A percentile compares a stretch with the other conserved stretches of the same genome.
Evolutionary conservation across 306 rosid genomes (phyloP).

Genomic region (Luffa acutangula): DNA sequence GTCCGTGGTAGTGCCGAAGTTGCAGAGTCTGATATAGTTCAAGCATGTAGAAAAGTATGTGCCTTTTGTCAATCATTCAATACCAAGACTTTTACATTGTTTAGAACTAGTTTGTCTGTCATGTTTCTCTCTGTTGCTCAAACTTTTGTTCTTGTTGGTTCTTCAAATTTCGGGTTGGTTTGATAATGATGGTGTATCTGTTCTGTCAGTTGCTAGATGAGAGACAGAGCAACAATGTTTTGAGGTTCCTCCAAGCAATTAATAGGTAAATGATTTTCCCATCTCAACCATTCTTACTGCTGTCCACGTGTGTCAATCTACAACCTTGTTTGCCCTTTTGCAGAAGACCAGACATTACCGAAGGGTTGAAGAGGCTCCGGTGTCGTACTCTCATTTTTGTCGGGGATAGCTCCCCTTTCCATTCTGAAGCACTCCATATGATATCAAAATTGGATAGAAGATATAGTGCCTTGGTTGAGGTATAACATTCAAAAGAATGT

Average conservation of each 20-base stretch:
- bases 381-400: constrained; percentile 88
- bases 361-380: constrained; percentile 54
- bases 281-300: not conserved
- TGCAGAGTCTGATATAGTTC: constrained; percentile 86
- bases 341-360: constrained; percentile 77
- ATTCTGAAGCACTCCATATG: constrained; percentile 82
- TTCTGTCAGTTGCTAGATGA: constrained; percentile 65
- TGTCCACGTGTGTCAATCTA: not conserved
- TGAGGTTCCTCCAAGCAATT: constrained; percentile 62
- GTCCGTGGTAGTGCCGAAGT: constrained; percentile 71
- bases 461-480: constrained; percentile 85
- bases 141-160: not conserved
- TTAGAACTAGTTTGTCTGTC: not conserved
- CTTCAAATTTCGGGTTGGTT: not conserved
- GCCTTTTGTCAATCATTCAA: not conserved
- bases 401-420: constrained; percentile 94
- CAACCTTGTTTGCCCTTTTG: constrained; percentile 17
- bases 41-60: constrained; percentile 83
- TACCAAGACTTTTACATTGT: not conserved
- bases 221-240: constrained; percentile 68
- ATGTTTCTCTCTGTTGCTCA: not conserved
- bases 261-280: constrained; percentile 33
- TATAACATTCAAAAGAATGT: constrained; percentile 10
- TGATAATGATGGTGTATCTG: constrained; percentile 4
- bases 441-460: constrained; percentile 68